These are phyloP conservation scores for Triticum urartu DNA, from an alignment of 176 grass and related monocot species.

Conservation along the genomic window DNA sequence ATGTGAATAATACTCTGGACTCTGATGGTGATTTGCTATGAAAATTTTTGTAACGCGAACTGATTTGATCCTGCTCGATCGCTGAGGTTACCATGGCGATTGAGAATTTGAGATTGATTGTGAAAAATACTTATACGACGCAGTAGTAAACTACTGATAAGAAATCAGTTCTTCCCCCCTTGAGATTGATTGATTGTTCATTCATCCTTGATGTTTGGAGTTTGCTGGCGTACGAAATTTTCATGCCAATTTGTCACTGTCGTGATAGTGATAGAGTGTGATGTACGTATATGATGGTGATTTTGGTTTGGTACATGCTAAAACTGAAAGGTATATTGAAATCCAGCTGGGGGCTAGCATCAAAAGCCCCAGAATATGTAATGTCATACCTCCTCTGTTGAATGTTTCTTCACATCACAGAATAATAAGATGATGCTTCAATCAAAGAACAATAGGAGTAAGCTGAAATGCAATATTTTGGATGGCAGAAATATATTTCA, in stretches of 20 bases:
- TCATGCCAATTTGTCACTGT: neutral
- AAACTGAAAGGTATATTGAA: too few relatives aligned
- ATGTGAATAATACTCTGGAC: neutral
- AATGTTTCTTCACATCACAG: too few relatives aligned
- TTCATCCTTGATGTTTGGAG: neutral
- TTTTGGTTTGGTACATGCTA: neutral
- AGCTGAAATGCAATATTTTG: too few relatives aligned
- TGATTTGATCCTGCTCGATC: neutral
- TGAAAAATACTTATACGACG: neutral
- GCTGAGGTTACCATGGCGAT: neutral
- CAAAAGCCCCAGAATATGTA: neutral
- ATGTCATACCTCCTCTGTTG: too few relatives aligned
- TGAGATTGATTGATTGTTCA: too few relatives aligned
- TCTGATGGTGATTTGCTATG: neutral
- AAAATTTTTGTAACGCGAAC: neutral
- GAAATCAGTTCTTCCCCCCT: neutral
- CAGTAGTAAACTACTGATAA: neutral
- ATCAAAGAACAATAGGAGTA: neutral
- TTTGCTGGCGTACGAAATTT: neutral
- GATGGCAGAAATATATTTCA: too few relatives aligned
- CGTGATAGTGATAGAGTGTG: neutral
- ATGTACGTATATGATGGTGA: neutral
- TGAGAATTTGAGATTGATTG: neutral
- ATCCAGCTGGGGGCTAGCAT: neutral
- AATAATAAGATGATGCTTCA: neutral